These are phyloP conservation scores for Trichoderma afroharzianum DNA, from an alignment of 2,329 filamentous ascomycete genomes.

Conservation along the genomic window DNA sequence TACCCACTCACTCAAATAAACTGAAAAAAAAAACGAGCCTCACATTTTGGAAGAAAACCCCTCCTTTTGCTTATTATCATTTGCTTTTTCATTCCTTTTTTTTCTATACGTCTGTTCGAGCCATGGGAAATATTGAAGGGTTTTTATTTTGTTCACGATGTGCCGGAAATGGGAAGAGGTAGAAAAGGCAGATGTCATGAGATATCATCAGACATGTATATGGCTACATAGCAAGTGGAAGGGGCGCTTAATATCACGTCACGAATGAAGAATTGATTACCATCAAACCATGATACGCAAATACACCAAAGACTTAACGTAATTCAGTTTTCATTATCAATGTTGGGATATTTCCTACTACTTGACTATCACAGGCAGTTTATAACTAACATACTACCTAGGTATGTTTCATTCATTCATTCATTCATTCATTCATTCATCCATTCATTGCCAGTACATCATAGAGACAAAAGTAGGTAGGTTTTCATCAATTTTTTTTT, in stretches of 20 bases:
- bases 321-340: not conserved
- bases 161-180: not conserved
- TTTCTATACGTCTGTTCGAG: not conserved
- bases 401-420: not conserved
- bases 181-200: not conserved
- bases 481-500: slow-evolving; percentile 19
- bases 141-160: not conserved
- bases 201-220: not conserved
- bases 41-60: not conserved
- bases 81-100: not conserved
- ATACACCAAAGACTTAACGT: not conserved
- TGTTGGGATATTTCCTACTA: not conserved
- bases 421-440: too few species aligned
- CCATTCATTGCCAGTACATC: not conserved
- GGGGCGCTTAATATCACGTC: not conserved
- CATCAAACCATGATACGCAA: not conserved
- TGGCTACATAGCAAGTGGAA: not conserved
- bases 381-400: too few species aligned
- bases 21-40: not conserved
- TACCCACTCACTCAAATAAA: not conserved
- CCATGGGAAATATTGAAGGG: not conserved
- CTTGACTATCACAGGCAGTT: not conserved
- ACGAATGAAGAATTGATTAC: not conserved
- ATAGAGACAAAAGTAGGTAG: not conserved
- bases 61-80: not conserved